Conservation (phyloP, 768 basidiomycete species). For the Wakefieldia striispora region DNA sequence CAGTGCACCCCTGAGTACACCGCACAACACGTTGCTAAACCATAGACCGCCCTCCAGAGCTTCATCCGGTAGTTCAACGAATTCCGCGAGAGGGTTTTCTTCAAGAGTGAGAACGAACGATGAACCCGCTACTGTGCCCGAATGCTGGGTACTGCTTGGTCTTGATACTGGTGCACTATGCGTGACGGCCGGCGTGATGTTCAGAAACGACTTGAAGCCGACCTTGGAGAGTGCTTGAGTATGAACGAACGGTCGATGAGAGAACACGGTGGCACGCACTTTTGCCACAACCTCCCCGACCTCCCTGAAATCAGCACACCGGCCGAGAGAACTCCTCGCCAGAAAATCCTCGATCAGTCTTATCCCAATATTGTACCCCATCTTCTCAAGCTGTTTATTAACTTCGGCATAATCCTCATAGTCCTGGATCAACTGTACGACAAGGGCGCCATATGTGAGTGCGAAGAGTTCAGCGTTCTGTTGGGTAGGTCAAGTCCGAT, state of each 20-base stretch:
- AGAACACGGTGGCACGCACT: conserved; percentile 42
- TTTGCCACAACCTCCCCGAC: conserved; percentile 95
- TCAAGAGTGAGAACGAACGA: conserved; percentile 86
- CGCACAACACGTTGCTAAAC: conserved; percentile 96
- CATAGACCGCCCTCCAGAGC: conserved; percentile 89
- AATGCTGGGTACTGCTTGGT: conserved; percentile 41
- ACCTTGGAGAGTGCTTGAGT: conserved; percentile 50
- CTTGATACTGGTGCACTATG: conserved; percentile 60
- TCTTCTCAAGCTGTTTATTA: conserved; percentile 96
- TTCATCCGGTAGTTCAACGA: conserved; percentile 95
- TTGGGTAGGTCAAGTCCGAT: conserved; percentile 15
- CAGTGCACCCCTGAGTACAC: conserved; percentile 86
- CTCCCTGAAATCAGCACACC: conserved; percentile 91
- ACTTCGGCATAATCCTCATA: conserved; percentile 97
- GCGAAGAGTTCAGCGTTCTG: conserved; percentile 98
- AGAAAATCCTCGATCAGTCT: conserved; percentile 96
- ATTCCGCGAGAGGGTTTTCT: conserved; percentile 95
- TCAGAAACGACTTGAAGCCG: conserved; percentile 96
- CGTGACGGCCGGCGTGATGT: conserved; percentile 80
- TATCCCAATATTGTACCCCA: conserved; percentile 98
- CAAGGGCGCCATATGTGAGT: conserved; percentile 94
- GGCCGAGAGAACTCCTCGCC: conserved; percentile 86
- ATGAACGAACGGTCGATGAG: neutral
- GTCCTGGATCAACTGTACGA: conserved; percentile 97
- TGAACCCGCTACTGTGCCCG: conserved; percentile 45